These are phyloP conservation scores for Wickerhamomyces hampshirensis DNA, from an alignment of 805 yeast genomes.

Conservation along the genomic window DNA sequence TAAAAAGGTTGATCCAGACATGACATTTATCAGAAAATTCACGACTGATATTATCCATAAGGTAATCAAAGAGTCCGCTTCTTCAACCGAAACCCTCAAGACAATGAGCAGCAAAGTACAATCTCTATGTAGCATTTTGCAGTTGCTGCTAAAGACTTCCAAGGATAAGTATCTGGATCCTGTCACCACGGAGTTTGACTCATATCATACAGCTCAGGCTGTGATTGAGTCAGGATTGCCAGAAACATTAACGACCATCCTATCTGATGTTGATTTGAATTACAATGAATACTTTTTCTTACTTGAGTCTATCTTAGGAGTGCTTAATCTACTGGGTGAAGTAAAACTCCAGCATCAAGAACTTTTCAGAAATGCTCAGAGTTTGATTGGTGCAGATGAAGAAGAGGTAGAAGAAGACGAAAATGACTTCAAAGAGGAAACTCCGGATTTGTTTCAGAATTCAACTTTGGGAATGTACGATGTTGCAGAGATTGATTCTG, in stretches of 20 bases:
- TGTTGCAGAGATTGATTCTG: constrained; percentile 64
- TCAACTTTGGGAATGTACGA: constrained; percentile 95
- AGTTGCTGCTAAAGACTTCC: constrained; percentile 23
- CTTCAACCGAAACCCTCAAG: constrained; percentile 32
- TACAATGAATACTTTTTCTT: constrained; percentile 61
- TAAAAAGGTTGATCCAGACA: constrained; percentile 57
- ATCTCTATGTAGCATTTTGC: constrained; percentile 26
- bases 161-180: constrained; percentile 17
- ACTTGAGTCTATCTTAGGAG: constrained; percentile 53
- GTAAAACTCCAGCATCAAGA: constrained; percentile 54
- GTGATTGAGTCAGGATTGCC: constrained; percentile 67
- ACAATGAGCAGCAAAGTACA: constrained; percentile 49
- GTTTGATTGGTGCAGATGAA: constrained; percentile 40
- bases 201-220: constrained; percentile 56
- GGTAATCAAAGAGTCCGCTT: constrained; percentile 49
- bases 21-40: constrained; percentile 69
- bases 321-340: constrained; percentile 52
- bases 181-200: constrained; percentile 49
- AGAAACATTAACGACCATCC: constrained; percentile 47
- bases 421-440: constrained; percentile 59
- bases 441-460: constrained; percentile 79
- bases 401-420: constrained; percentile 54
- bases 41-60: constrained; percentile 64
- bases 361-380: constrained; percentile 42
- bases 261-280: constrained; percentile 68